These are phyloP conservation scores for Rhodosporidiobolus sp. DNA, from an alignment of 768 basidiomycete genomes.

Conservation along the genomic window DNA sequence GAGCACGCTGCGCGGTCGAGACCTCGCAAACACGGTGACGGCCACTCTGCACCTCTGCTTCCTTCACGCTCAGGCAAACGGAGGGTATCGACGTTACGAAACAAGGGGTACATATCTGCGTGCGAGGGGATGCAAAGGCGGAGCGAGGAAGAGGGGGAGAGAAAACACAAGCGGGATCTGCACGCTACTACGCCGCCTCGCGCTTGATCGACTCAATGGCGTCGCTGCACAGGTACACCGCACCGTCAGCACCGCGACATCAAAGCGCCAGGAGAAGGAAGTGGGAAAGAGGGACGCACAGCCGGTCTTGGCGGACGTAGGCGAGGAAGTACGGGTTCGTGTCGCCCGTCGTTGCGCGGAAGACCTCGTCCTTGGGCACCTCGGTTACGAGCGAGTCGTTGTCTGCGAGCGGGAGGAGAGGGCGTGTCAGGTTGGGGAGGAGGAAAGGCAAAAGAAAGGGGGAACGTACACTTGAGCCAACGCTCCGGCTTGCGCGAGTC, in stretches of 20 bases:
- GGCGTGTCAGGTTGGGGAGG: neutral
- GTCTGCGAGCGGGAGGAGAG: conserved; percentile 47
- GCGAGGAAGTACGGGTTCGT: conserved; percentile 50
- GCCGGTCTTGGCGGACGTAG: conserved; percentile 47
- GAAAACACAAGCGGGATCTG: neutral
- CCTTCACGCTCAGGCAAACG: too few species aligned
- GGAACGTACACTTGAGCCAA: conserved; percentile 70
- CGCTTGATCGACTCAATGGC: conserved; percentile 32
- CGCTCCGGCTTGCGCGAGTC: conserved; percentile 53
- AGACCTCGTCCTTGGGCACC: conserved; percentile 74
- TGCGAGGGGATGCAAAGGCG: neutral
- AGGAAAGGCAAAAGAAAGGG: neutral
- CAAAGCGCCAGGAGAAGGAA: too few species aligned
- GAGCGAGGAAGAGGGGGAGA: neutral
- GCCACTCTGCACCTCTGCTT: too few species aligned
- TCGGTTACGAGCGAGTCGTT: conserved; percentile 83
- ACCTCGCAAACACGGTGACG: too few species aligned
- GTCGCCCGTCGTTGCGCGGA: conserved; percentile 65
- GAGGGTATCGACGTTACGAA: too few species aligned
- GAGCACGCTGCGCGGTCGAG: too few species aligned
- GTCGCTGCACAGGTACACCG: neutral
- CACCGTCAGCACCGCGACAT: too few species aligned
- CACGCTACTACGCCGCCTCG: neutral
- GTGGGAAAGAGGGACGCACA: conserved; percentile 7
- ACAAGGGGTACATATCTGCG: too few species aligned